A percentile compares a stretch with the other conserved stretches of the same genome.
These are phyloP conservation scores for Strobilomyces dryophilus DNA, from an alignment of 768 basidiomycete genomes.

Conservation along the genomic window DNA sequence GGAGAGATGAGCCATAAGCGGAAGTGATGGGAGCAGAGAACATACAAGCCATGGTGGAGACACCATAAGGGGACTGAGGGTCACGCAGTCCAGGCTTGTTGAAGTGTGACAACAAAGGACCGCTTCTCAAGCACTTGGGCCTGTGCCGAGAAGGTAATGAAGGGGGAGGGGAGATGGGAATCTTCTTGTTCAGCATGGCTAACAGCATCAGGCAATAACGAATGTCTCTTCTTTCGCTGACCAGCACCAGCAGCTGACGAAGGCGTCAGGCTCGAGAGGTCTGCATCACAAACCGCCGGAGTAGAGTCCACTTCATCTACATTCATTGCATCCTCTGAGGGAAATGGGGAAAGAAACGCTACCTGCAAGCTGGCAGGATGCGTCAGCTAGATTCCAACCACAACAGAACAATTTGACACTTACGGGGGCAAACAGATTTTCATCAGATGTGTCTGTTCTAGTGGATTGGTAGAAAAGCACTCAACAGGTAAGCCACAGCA, in stretches of 20 bases:
- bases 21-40: constrained; percentile 11
- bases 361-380: constrained; percentile 27
- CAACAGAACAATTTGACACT: constrained; percentile 7
- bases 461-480: constrained; percentile 42
- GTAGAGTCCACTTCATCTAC: constrained; percentile 74
- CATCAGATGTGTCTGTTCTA: constrained; percentile 19
- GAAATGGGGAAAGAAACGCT: constrained; percentile 41
- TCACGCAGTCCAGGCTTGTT: constrained; percentile 55
- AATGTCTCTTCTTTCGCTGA: constrained; percentile 53
- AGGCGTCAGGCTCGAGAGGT: constrained; percentile 35
- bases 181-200: constrained; percentile 35
- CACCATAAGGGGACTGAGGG: constrained; percentile 60
- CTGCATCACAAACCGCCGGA: constrained; percentile 36
- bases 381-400: constrained; percentile 12
- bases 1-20: constrained; percentile 9
- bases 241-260: constrained; percentile 44
- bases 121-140: constrained; percentile 40
- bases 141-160: constrained; percentile 47
- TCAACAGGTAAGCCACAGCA: constrained; percentile 61
- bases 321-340: constrained; percentile 72
- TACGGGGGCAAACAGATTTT: constrained; percentile 29
- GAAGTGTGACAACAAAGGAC: constrained; percentile 32
- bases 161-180: constrained; percentile 47
- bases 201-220: constrained; percentile 50
- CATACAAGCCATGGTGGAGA: constrained; percentile 59